Conservation (phyloP, 2,329 filamentous ascomycete genomes). For the Clonostachys rosea region DNA sequence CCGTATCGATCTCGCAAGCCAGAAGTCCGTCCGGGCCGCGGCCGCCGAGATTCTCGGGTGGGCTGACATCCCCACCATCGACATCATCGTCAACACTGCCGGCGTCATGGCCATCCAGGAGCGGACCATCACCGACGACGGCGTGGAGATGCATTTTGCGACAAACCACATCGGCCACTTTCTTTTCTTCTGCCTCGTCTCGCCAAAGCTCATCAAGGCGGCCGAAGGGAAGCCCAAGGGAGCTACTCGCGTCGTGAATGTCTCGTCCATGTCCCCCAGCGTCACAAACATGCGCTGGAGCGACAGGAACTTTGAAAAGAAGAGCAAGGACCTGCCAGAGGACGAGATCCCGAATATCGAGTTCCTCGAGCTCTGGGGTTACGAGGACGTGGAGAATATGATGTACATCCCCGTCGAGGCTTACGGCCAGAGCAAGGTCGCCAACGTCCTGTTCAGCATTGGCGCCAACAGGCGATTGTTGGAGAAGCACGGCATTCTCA, state of each 20-base stretch:
- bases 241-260: slow-evolving; percentile 1
- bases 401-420: slow-evolving; percentile 14
- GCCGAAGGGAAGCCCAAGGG: slow-evolving; percentile 11
- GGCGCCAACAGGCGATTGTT: slow-evolving; percentile 12
- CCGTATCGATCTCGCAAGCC: slow-evolving; percentile 25
- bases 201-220: slow-evolving; percentile 16
- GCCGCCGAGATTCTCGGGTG: slow-evolving; percentile 23
- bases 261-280: slow-evolving; percentile 29
- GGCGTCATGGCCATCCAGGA: slow-evolving; percentile 22
- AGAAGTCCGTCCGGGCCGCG: slow-evolving; percentile 24
- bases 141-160: slow-evolving; percentile 21
- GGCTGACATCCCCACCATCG: slow-evolving; percentile 18
- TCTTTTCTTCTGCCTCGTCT: slow-evolving; percentile 23
- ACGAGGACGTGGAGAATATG: slow-evolving; percentile 6
- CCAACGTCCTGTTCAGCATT: slow-evolving; percentile 19
- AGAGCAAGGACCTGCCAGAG: slow-evolving; percentile 10
- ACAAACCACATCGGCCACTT: slow-evolving; percentile 26
- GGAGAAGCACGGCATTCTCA: slow-evolving; percentile 23
- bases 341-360: slow-evolving; percentile 8
- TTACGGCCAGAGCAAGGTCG: slow-evolving; percentile 18
- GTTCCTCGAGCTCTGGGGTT: slow-evolving; percentile 8
- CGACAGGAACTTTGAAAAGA: slow-evolving; percentile 35
- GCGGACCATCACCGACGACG: slow-evolving; percentile 17
- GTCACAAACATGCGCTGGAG: slow-evolving; percentile 26
- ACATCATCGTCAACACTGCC: slow-evolving; percentile 32